Base-by-base conservation (phyloP, 805 yeast genomes). In the Wickerhamiella sergipiensis region DNA sequence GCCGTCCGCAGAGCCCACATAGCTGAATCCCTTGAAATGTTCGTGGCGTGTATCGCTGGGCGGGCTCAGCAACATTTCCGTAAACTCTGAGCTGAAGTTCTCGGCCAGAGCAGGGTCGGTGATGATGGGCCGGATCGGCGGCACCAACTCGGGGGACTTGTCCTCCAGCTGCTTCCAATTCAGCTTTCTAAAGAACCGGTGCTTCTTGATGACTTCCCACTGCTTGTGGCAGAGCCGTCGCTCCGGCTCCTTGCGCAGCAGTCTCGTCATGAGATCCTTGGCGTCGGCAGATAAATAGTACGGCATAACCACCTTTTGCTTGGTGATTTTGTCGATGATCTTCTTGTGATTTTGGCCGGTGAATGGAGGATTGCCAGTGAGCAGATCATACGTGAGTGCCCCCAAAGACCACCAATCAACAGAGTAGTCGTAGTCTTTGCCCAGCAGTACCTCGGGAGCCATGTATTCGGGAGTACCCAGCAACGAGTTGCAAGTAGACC, bases 321-420 rank as follows among this genome's bases (percentile, higher is more conserved):
- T 74, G 43, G 77, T 71, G 29, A 87, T 81, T 63, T 85, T 87
- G 55, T 83, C 85, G 68, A 83, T 74, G 29, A 87, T 84, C 45
- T 75, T 76, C 62, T 83, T 81, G 60, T 83, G 82, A 59, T 83
- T 84, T 50, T 76, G 81, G 2, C 95, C 96, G 0, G 92, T 83
- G 65, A 85, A 86, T 1, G 95, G 95, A 0, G 96, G 95, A 46
- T 80, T 74, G 0, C 95, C 95, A 0, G 89, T 81, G 48, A 87
- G 70, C 75, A 87, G 74, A 63, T 88, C 95, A 59, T 69, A 84
- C 47, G 81, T 69, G 6, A 87, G 81, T 46, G 95, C 83, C 0
- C 95, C 96, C 33, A 88, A 67, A 0, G 95, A 85, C 87, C 95
- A 87, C 85, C 95, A 86, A 64, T 87, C 96, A 47, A 88, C 92